Percentiles rank a stretch among this genome's conserved stretches.
Conservation (phyloP, 169 alveolate genomes). For the Babesia gibsoni region DNA sequence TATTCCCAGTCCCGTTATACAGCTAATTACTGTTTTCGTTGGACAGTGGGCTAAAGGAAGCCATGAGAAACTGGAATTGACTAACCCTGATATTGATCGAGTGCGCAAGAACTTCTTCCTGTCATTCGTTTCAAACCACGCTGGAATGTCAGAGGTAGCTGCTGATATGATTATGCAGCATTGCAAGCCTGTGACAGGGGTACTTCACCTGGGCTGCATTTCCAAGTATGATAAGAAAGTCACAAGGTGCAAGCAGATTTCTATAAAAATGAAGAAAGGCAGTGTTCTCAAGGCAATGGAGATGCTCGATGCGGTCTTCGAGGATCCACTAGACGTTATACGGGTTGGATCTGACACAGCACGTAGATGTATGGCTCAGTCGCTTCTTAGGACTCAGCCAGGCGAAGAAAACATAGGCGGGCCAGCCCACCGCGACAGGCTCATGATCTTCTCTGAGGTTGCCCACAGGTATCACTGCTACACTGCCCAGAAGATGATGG, state of each 20-base stretch:
- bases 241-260: constrained; percentile 56
- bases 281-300: constrained; percentile 51
- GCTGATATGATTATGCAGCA: constrained; percentile 48
- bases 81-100: constrained; percentile 19
- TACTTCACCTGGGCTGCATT: constrained; percentile 58
- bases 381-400: too few species aligned
- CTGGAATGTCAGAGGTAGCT: constrained; percentile 34
- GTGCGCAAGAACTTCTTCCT: constrained; percentile 54
- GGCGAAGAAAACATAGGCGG: constrained; percentile 15
- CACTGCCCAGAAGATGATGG: constrained; percentile 32
- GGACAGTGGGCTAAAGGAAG: constrained; percentile 58
- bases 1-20: constrained; percentile 57
- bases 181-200: constrained; percentile 12
- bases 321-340: constrained; percentile 69
- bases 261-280: constrained; percentile 19
- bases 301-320: constrained; percentile 60
- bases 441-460: constrained; percentile 57
- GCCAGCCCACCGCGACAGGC: constrained; percentile 32
- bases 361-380: constrained; percentile 59
- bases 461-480: constrained; percentile 63
- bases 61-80: constrained; percentile 6
- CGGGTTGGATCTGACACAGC: constrained; percentile 70
- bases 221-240: neutral
- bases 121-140: constrained; percentile 35
- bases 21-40: constrained; percentile 41